A percentile compares a stretch with the other conserved stretches of the same genome.
phyloP scores from a whole-genome alignment of 1,139 yeast genomes.

The Protomyces inouyei region DNA sequence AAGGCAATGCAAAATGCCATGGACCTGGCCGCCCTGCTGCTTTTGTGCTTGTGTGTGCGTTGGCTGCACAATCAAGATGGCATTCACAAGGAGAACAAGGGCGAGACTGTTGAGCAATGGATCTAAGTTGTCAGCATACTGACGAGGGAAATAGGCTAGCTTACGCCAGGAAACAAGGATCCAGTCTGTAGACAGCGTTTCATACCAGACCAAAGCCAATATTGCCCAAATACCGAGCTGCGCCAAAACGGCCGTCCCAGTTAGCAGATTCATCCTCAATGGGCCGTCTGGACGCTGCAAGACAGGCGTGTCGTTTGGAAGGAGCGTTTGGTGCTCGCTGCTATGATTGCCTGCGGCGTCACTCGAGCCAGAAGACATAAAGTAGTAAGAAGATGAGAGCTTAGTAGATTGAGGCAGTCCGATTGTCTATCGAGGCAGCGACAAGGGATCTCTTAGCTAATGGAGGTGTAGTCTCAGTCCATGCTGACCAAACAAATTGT shows the following conservation, averaged over 20 bases:
- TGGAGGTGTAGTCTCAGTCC: too few species aligned
- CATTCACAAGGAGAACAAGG: conserved; percentile 29
- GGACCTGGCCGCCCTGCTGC: conserved; percentile 35
- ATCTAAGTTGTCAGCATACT: not conserved
- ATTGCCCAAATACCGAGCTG: conserved; percentile 15
- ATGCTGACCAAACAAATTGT: too few species aligned
- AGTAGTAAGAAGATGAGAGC: not conserved
- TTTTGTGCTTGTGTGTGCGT: conserved; percentile 35
- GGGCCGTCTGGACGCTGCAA: conserved; percentile 10
- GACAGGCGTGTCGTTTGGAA: conserved; percentile 22
- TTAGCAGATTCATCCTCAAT: conserved; percentile 14
- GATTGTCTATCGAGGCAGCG: too few species aligned
- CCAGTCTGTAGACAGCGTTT: conserved; percentile 2
- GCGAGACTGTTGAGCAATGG: conserved; percentile 28
- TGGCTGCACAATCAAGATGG: conserved; percentile 32
- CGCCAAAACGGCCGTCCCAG: conserved; percentile 20
- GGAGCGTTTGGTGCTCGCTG: conserved; percentile 10
- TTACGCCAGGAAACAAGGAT: conserved; percentile 16
- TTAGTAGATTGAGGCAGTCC: too few species aligned
- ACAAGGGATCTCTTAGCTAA: too few species aligned
- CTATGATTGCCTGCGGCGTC: not conserved
- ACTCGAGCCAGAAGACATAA: not conserved
- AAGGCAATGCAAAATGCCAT: conserved; percentile 36
- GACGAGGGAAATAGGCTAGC: not conserved
- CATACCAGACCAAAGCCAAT: conserved; percentile 8